Conservation (phyloP, 257 asterid genomes). For the Cruciata laevipes region DNA sequence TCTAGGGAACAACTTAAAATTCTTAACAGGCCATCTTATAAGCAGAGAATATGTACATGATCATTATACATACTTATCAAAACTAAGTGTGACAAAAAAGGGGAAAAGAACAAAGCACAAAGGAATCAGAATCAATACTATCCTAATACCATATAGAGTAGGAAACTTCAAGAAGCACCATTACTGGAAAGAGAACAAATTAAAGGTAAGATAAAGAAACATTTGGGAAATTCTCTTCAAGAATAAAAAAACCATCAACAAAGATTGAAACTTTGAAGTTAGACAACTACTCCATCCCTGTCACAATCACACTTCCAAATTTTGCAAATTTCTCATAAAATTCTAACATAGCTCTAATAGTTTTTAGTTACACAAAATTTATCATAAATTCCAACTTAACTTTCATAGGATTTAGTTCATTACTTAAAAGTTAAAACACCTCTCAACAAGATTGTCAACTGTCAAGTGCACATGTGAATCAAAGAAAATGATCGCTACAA, state of each 20-base stretch:
- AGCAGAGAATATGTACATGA: not conserved
- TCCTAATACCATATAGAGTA: constrained; percentile 19
- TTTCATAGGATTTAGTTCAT: not conserved
- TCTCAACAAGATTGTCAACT: too few relatives aligned
- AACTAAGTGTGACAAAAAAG: not conserved
- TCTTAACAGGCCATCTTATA: not conserved
- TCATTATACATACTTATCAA: not conserved
- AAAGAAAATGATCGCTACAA: not conserved
- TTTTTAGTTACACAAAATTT: too few relatives aligned
- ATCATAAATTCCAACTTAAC: not conserved
- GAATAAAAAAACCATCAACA: not conserved
- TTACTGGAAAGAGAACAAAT: constrained; percentile 8
- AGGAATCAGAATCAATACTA: constrained; percentile 20
- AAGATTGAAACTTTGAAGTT: not conserved
- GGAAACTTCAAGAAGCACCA: constrained; percentile 7
- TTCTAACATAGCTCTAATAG: not conserved
- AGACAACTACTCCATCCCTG: not conserved
- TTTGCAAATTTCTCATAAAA: not conserved
- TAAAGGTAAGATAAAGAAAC: constrained; percentile 6
- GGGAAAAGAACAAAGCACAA: not conserved
- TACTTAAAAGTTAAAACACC: too few relatives aligned
- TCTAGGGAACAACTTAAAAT: not conserved
- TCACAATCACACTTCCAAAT: not conserved
- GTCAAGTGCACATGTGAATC: not conserved
- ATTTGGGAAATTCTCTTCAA: constrained; percentile 20